Conservation (phyloP, 1,284 basidiomycete genomes). For the Exobasidium rhododendri region DNA sequence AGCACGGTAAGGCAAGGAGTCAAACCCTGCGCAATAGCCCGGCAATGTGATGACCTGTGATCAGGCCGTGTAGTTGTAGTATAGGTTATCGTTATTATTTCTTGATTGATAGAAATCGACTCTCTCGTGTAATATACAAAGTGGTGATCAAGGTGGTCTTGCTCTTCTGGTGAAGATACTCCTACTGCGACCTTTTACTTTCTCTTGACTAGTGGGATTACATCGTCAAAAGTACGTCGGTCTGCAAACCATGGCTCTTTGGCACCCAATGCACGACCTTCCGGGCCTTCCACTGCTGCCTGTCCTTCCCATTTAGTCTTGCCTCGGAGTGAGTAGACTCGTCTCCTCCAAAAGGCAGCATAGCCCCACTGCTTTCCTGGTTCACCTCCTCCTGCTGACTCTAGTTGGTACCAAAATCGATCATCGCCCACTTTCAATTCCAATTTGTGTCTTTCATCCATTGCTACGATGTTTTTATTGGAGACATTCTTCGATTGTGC, state of each 20-base stretch:
- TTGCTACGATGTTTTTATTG: neutral
- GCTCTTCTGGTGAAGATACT: no score
- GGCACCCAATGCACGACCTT: neutral
- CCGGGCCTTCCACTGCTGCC: neutral
- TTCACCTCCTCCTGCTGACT: conserved; percentile 2
- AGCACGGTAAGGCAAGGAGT: no score
- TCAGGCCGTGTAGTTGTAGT: no score
- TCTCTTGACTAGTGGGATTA: conserved; percentile 4
- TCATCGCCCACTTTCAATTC: conserved; percentile 5
- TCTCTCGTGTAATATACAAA: no score
- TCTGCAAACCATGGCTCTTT: conserved; percentile 12
- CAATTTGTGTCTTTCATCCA: neutral
- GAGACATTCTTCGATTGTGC: neutral
- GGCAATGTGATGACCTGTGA: no score
- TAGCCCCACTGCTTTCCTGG: neutral
- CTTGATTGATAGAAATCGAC: no score
- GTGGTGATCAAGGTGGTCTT: no score
- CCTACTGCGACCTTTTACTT: no score
- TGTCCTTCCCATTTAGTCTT: neutral
- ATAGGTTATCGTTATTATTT: no score
- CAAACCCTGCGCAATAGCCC: no score
- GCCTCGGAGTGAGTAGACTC: neutral
- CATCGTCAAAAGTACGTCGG: conserved; percentile 10
- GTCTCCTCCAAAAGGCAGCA: neutral
- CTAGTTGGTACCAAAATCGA: conserved; percentile 7